phyloP scores from a whole-genome alignment of 495 filamentous ascomycete species.

The Talaromyces wortmannii region DNA sequence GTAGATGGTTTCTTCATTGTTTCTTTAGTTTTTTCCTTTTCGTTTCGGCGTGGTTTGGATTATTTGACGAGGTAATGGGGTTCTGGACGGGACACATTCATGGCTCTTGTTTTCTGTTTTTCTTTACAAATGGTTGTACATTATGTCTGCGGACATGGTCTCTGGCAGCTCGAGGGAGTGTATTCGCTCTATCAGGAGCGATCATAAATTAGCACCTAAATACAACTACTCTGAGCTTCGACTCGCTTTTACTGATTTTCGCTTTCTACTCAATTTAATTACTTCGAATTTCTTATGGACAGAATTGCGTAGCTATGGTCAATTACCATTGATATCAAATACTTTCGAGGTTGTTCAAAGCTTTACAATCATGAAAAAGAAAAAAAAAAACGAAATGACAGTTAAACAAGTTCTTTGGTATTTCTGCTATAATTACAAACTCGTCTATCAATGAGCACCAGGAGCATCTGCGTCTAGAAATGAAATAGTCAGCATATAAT shows the following conservation, averaged over 20 bases:
- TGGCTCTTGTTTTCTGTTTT: slow-evolving; percentile 66
- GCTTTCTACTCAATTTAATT: background rate
- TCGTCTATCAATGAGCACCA: slow-evolving; percentile 6
- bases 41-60: slow-evolving; percentile 55
- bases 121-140: slow-evolving; percentile 78
- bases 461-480: slow-evolving; percentile 10
- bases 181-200: slow-evolving; percentile 7
- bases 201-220: background rate
- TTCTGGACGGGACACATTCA: slow-evolving; percentile 72
- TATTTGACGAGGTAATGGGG: slow-evolving; percentile 81
- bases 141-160: slow-evolving; percentile 71
- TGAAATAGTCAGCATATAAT: background rate
- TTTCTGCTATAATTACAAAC: background rate
- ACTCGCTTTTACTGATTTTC: background rate
- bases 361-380: no score
- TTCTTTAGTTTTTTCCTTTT: slow-evolving; percentile 30
- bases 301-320: background rate
- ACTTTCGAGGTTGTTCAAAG: no score
- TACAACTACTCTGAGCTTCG: background rate
- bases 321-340: no score
- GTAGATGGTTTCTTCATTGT: slow-evolving; percentile 44
- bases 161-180: slow-evolving; percentile 26
- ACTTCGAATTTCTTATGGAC: background rate
- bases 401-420: background rate
- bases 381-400: no score